Evolutionary conservation across 441 rosid genomes (phyloP), one percentile per base, ranked within the genome.

Genomic region (Mallotus japonicus): DNA sequence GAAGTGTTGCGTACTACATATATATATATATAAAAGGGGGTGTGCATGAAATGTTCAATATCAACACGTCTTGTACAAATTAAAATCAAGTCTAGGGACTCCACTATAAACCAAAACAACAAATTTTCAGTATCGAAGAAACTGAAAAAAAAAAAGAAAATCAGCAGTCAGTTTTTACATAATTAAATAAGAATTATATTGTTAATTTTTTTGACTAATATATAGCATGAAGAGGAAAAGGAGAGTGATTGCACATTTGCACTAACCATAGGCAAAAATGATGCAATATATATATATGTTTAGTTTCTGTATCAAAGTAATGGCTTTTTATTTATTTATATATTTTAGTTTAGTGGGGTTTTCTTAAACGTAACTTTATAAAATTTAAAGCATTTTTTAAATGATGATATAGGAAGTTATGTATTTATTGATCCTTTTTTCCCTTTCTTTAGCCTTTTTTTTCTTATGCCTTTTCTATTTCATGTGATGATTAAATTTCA

Each of bases 21-120:
- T 24, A 75, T 28, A 28, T 28, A 28, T 1, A 57, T 74, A 75
- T 28, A 28, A 1, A 28, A 1, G 0, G 65, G 53, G 16, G 24
- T 65, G 72, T 37, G 67, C 68, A 71, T 42, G 9, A 42, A 42
- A 6, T 42, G 46, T 42, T 5, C 8, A 42, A 42, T 42, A 42
- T 8, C 8, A 42, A 42, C 46, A 42, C 46, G 74, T 75, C 81
- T 78, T 85, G 79, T 77, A 84, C 84, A 87, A n/a, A 68, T 19
- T 37, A 28, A 69, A 70, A 66, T 28, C 32, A 28, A 15, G 62
- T 83, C 87, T 79, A 76, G 84, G 91, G 91, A 84, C 84, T 85
- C 94, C 96, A 90, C 90, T 85, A 77, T 28, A 28, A 28, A 67
- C 62, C 54, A n/a, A 74, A 60, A 59, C 40, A 49, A 72, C 32